These are phyloP conservation scores for Spinellus fusiger DNA, from an alignment of 192 early-diverging fungal species.

Conservation along the genomic window DNA sequence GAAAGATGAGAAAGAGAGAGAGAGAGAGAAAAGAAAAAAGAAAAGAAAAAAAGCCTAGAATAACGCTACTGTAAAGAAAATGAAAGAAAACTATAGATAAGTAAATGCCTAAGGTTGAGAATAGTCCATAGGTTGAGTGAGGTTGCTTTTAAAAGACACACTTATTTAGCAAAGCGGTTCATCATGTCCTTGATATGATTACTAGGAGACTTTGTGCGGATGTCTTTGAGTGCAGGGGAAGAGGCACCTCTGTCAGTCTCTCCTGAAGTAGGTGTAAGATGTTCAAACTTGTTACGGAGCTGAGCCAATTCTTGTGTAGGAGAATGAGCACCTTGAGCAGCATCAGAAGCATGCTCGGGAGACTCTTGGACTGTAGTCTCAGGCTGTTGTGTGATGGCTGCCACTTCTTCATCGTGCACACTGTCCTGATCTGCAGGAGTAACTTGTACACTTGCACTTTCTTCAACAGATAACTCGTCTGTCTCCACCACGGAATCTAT, in stretches of 20 bases:
- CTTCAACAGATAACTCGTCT: neutral
- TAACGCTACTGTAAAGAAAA: too few species aligned
- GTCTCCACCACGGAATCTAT: neutral
- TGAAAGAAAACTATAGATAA: too few species aligned
- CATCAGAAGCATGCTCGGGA: neutral
- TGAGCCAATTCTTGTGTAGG: conserved; percentile 1
- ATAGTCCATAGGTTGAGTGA: too few species aligned
- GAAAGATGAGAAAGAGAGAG: neutral
- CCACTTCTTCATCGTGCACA: neutral
- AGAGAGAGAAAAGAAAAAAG: neutral
- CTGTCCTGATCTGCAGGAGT: neutral
- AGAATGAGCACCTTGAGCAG: neutral
- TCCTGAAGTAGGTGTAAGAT: neutral
- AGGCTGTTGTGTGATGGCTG: neutral
- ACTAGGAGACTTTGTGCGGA: conserved; percentile 12
- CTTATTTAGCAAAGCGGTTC: conserved; percentile 3
- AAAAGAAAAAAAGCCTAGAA: neutral
- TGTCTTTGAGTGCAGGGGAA: neutral
- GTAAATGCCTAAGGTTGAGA: too few species aligned
- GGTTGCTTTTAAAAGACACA: neutral
- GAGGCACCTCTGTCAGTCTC: neutral
- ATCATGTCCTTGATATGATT: conserved; percentile 12
- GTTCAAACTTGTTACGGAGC: conserved; percentile 13
- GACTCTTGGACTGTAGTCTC: neutral
- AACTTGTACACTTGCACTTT: neutral